Base-by-base conservation (phyloP, 345 rosid species). In the Gossypium anomalum region DNA sequence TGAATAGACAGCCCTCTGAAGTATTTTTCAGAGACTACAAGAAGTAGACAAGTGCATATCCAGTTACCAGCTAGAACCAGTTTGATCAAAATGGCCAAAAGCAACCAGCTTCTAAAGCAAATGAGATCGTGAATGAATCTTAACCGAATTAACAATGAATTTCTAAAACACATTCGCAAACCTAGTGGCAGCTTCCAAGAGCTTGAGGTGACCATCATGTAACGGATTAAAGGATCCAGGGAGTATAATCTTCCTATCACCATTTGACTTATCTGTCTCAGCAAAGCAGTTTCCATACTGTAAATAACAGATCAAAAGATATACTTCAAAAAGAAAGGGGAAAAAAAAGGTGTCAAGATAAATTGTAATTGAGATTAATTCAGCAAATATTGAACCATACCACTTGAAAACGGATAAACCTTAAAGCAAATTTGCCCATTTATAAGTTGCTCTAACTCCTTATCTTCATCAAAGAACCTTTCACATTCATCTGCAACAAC, bases 211-310 rank as follows among this genome's bases (percentile, higher is more conserved):
- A 63, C 92, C 98, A n/a, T 91, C 89, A 60, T 95, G 99, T 78
- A 93, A 84, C 19, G 98, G 99, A 72, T 95, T 90, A 85, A 95
- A 95, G 49, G 97, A 91, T 77, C 99, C 99, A 76, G 99, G 77
- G 61, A 90, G 86, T 78, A 93, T 90, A 72, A 95, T 82, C 84
- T 90, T 95, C 80, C 94, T 89, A 56, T 89, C 87, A 71, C 79
- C 83, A 76, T 82, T 83, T 8, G 63, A 71, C 38, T 43, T 45
- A 71, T 71, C 77, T 44, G 83, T 51, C 76, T 72, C 97, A 85
- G 83, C 85, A 80, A 85, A 80, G 72, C 51, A 77, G 73, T 66
- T 57, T 14, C 34, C 29, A 73, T 66, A 71, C 47, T 23, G 47
- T 70, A 71, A 72, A 73, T 61, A 79, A 17, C 73, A 80, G 61